Percentiles rank a stretch among this genome's conserved stretches.
Evolutionary conservation across 176 grass and related monocot genomes (phyloP).

Genomic region (Musa schizocarpa): DNA sequence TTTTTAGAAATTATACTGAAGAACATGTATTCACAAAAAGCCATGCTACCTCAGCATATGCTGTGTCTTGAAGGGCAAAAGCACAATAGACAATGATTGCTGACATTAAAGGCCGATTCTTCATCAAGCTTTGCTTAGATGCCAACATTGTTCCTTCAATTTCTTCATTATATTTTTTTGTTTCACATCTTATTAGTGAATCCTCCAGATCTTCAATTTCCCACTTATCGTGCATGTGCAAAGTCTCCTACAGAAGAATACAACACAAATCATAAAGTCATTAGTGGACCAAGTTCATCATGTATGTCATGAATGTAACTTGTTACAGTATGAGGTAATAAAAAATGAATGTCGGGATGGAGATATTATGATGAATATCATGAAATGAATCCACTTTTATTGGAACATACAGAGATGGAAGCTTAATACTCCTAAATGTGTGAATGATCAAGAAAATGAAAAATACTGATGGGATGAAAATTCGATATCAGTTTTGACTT

Average conservation of each 20-base stretch:
- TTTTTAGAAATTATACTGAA: no score
- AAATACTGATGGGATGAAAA: no score
- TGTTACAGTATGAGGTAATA: no score
- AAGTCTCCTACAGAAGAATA: slow-evolving; percentile 42
- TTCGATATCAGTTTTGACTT: no score
- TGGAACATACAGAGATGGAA: neutral
- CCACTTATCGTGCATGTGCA: slow-evolving; percentile 44
- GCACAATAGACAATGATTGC: slow-evolving; percentile 40
- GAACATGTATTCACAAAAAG: neutral
- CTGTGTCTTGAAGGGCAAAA: slow-evolving; percentile 58
- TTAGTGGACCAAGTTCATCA: neutral
- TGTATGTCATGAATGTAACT: no score
- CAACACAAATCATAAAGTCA: neutral
- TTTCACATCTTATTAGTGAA: slow-evolving; percentile 19
- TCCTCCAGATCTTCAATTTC: slow-evolving; percentile 32
- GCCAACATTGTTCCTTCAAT: neutral
- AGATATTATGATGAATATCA: neutral
- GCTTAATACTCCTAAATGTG: neutral
- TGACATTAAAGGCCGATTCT: slow-evolving; percentile 35
- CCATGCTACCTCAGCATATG: slow-evolving; percentile 45
- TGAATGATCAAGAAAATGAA: no score
- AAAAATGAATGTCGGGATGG: no score
- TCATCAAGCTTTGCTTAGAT: slow-evolving; percentile 37
- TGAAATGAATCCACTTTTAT: neutral
- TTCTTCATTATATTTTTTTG: slow-evolving; percentile 21